Evolutionary conservation across 2,329 filamentous ascomycete species (phyloP).

Genomic region (Aspergillus ustus): DNA sequence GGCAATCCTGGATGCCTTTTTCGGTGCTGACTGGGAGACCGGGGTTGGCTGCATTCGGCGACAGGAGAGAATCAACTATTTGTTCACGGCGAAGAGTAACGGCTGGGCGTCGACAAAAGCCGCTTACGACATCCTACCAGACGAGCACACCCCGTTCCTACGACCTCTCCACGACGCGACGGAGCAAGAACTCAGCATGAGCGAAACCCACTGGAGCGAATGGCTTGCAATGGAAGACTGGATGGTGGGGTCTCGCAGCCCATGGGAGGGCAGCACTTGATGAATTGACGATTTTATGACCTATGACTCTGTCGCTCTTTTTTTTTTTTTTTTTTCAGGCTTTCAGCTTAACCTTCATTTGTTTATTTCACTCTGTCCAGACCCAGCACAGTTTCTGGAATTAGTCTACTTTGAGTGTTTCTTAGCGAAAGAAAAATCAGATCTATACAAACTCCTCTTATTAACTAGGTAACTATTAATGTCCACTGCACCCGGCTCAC

Average conservation of each 20-base stretch:
- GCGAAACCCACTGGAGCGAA: conserved; percentile 86
- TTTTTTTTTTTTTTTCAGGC: conserved; percentile 11
- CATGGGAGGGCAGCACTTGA: conserved; percentile 30
- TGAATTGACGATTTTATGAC: conserved; percentile 32
- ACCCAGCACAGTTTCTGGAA: background rate
- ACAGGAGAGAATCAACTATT: conserved; percentile 86
- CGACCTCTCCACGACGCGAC: conserved; percentile 75
- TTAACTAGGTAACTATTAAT: background rate
- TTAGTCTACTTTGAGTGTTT: background rate
- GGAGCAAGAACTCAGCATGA: conserved; percentile 77
- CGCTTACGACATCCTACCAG: conserved; percentile 82
- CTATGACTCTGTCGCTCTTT: conserved; percentile 20
- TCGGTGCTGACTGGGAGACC: conserved; percentile 81
- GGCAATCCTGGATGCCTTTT: conserved; percentile 83
- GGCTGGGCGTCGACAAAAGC: conserved; percentile 87
- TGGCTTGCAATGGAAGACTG: conserved; percentile 98
- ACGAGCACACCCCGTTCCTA: conserved; percentile 85
- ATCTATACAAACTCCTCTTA: background rate
- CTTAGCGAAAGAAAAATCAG: background rate
- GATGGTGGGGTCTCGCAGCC: conserved; percentile 80
- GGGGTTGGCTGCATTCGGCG: conserved; percentile 84
- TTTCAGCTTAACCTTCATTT: conserved; percentile 18
- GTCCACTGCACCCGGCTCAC: background rate
- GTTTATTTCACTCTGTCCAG: conserved; percentile 13
- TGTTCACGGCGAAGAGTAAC: conserved; percentile 91